phyloP scores from a whole-genome alignment of 257 asterid genomes.

The Solanum chmielewskii region DNA sequence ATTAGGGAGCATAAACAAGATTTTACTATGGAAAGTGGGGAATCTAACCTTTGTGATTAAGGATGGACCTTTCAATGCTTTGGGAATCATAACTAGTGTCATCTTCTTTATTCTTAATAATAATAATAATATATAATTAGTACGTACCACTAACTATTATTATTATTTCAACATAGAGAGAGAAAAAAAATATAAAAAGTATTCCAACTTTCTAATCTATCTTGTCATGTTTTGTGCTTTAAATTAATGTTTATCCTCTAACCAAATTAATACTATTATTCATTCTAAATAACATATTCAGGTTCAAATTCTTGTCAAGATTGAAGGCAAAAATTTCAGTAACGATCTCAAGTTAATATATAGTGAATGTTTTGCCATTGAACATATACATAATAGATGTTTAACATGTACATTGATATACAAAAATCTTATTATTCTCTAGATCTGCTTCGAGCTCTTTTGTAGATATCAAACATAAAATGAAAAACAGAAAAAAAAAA shows the following conservation, averaged over 20 bases:
- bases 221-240: slow-evolving; percentile 39
- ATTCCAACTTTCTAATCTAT: slow-evolving; percentile 25
- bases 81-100: slow-evolving; percentile 9
- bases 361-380: background rate
- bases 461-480: background rate
- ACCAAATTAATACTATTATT: background rate
- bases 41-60: slow-evolving; percentile 18
- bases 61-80: slow-evolving; percentile 6
- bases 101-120: background rate
- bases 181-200: background rate
- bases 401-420: background rate
- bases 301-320: background rate
- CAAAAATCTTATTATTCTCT: background rate
- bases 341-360: background rate
- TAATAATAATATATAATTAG: background rate
- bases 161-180: background rate
- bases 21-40: slow-evolving; percentile 1
- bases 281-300: background rate
- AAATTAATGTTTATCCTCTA: slow-evolving; percentile 12
- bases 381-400: rapidly evolving
- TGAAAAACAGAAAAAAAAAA: background rate
- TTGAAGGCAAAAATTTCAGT: background rate
- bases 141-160: background rate
- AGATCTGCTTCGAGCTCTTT: rapidly evolving
- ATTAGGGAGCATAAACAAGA: slow-evolving; percentile 30